Percentiles rank a stretch among this genome's conserved stretches.
These are phyloP conservation scores for Megacollybia marginata DNA, from an alignment of 768 basidiomycete species.

Conservation along the genomic window DNA sequence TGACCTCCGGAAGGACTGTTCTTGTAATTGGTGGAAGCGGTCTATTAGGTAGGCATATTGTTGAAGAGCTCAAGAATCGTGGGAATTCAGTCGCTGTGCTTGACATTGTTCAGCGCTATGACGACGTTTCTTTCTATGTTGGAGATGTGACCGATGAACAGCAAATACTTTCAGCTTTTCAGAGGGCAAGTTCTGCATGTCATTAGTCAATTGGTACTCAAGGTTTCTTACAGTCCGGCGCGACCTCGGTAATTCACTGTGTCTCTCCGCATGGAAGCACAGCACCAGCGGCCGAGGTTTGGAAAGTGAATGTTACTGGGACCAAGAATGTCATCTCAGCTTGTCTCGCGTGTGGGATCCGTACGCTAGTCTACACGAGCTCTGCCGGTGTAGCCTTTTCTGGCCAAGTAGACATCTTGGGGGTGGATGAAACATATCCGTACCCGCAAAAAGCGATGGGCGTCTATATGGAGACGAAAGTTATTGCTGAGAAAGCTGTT, in stretches of 20 bases:
- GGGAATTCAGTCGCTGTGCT: conserved; percentile 61
- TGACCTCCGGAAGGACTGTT: no score
- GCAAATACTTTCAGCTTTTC: conserved; percentile 43
- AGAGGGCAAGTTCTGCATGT: conserved; percentile 28
- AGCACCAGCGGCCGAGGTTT: conserved; percentile 44
- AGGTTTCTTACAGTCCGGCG: conserved; percentile 32
- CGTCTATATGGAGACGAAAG: conserved; percentile 68
- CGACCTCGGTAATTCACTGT: conserved; percentile 66
- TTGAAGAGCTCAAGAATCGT: conserved; percentile 49
- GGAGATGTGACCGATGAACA: conserved; percentile 57
- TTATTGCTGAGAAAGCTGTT: conserved; percentile 54
- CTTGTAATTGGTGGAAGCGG: conserved; percentile 71
- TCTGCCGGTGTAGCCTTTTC: conserved; percentile 62
- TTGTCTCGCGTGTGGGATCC: conserved; percentile 39
- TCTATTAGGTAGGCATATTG: conserved; percentile 61
- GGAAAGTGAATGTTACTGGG: conserved; percentile 71
- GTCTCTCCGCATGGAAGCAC: conserved; percentile 49
- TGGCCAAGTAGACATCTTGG: conserved; percentile 45
- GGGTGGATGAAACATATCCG: conserved; percentile 60
- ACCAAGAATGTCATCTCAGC: conserved; percentile 53
- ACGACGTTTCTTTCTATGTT: conserved; percentile 54
- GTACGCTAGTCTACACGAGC: conserved; percentile 64
- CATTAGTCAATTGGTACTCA: background rate
- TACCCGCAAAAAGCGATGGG: conserved; percentile 48
- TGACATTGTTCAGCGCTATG: conserved; percentile 64